phyloP scores from a whole-genome alignment of 495 filamentous ascomycete species.

The Penicillium cosmopolitanum region DNA sequence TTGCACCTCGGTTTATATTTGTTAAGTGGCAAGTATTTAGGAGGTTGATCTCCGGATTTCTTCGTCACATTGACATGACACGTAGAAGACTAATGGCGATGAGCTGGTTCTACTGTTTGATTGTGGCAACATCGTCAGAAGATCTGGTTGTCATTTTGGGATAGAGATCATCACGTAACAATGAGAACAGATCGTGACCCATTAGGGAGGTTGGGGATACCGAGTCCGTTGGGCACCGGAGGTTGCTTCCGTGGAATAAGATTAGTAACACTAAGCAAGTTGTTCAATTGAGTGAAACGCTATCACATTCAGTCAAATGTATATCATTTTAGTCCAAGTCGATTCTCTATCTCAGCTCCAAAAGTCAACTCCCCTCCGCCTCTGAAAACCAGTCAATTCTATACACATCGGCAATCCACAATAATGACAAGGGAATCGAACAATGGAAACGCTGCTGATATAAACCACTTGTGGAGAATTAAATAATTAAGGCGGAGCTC shows the following conservation, averaged over 20 bases:
- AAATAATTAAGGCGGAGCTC: constrained; percentile 37
- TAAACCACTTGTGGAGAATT: constrained; percentile 28
- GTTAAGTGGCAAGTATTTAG: neutral
- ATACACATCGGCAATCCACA: constrained; percentile 27
- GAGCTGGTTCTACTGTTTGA: neutral
- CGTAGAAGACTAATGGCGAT: neutral
- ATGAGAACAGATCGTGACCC: constrained; percentile 12
- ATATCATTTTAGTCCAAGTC: constrained; percentile 25
- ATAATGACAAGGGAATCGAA: constrained; percentile 24
- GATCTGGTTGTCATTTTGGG: neutral
- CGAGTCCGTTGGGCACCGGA: constrained; percentile 12
- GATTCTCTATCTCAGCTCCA: constrained; percentile 21
- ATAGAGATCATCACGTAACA: constrained; percentile 6
- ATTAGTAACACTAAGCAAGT: neutral
- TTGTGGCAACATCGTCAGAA: neutral
- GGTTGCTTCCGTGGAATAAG: constrained; percentile 12
- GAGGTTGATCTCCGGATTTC: neutral
- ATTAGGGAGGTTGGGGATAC: constrained; percentile 4
- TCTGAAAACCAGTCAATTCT: constrained; percentile 23
- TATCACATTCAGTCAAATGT: constrained; percentile 20
- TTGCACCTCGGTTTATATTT: neutral
- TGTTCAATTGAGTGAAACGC: constrained; percentile 9
- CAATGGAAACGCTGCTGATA: constrained; percentile 30
- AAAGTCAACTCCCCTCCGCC: constrained; percentile 11
- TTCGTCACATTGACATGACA: constrained; percentile 8